Base-by-base conservation (phyloP, 1,139 yeast genomes). In the Taphrina populina region DNA sequence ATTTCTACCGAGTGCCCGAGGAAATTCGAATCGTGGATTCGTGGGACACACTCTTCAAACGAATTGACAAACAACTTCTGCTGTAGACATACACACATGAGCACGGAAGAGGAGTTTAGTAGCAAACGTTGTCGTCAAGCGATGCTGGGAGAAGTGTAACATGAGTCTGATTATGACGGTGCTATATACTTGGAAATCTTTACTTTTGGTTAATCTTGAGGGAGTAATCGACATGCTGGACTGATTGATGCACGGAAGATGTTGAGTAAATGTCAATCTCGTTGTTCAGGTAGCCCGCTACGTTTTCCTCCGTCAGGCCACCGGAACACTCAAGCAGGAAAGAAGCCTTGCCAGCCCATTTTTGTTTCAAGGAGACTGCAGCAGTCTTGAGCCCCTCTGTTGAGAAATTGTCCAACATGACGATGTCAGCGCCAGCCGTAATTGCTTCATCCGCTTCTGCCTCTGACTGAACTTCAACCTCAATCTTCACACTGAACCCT, bases 381-480 rank as follows among this genome's bases (percentile, higher is more conserved):
- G 84, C 94, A 1, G 67, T 63, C 62, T 79, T 81, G 59, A 90
- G 74, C 29, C 77, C 85, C 0, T 76, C 79, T 2, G 90, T 88
- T 2, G 75, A 68, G 69, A 92, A 90, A 69, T 92, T 90, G 68
- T 92, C 97, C 66, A 92, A 77, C 97, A 90, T 90, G 62, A 92
- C 84, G 17, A 90, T 88, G 69, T 90, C 97, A 0, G 97, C 96
- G 15, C 97, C 97, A 4, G 96, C 95, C 26, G 76, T 79, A 66
- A 90, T 90, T 24, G 97, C 97, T 67, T 90, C 96, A 61, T 78
- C 76, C 1, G 97, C 97, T 64, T 88, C 96, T 5, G 72, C 77
- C 67, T 85, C 95, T 57, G 79, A 73, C 66, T 85, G 86, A 52
- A 88, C 92, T 70, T 90, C 97, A 35, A 90, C 96, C 69, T 90